A percentile compares a stretch with the other conserved stretches of the same genome.
Conservation (phyloP, 768 basidiomycete species). For the Mrakia gelida region DNA sequence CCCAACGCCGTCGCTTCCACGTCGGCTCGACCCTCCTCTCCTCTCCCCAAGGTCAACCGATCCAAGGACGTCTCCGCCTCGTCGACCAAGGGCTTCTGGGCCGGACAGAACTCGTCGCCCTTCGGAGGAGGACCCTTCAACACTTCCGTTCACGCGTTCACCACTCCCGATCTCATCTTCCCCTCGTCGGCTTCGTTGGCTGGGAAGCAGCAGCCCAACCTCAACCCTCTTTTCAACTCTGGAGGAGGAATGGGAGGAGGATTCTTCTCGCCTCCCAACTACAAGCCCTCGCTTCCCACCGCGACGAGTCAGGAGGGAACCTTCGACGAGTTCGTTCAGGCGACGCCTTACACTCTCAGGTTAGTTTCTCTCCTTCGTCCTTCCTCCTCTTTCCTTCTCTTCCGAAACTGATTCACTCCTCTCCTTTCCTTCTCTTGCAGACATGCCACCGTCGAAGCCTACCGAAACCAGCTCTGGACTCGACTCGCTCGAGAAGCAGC, state of each 20-base stretch:
- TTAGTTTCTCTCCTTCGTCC: slow-evolving; percentile 31
- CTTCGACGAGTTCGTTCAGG: slow-evolving; percentile 37
- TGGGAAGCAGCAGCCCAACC: slow-evolving; percentile 15
- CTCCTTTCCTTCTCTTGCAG: slow-evolving; percentile 71
- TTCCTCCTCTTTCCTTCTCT: slow-evolving; percentile 54
- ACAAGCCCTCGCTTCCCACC: slow-evolving; percentile 60
- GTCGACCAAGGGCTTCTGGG: background rate
- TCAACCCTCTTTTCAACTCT: slow-evolving; percentile 18
- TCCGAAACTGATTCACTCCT: slow-evolving; percentile 75
- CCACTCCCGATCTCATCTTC: slow-evolving; percentile 5
- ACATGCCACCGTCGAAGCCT: slow-evolving; percentile 45
- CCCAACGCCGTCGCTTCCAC: slow-evolving; percentile 33
- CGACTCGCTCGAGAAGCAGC: slow-evolving; percentile 72
- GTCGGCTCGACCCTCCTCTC: slow-evolving; percentile 72
- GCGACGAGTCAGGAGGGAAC: slow-evolving; percentile 43
- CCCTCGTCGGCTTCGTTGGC: background rate
- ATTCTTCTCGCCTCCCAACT: slow-evolving; percentile 10
- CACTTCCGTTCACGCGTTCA: background rate
- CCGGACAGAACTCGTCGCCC: background rate
- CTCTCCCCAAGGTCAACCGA: slow-evolving; percentile 19
- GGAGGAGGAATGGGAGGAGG: background rate
- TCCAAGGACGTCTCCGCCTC: slow-evolving; percentile 10
- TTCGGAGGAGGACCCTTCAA: slow-evolving; percentile 9
- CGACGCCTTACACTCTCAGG: slow-evolving; percentile 43
- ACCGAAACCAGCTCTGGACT: slow-evolving; percentile 87